Evolutionary conservation across 768 basidiomycete species (phyloP), one percentile per base, ranked within the genome.

Genomic region (Pisolithus albus): DNA sequence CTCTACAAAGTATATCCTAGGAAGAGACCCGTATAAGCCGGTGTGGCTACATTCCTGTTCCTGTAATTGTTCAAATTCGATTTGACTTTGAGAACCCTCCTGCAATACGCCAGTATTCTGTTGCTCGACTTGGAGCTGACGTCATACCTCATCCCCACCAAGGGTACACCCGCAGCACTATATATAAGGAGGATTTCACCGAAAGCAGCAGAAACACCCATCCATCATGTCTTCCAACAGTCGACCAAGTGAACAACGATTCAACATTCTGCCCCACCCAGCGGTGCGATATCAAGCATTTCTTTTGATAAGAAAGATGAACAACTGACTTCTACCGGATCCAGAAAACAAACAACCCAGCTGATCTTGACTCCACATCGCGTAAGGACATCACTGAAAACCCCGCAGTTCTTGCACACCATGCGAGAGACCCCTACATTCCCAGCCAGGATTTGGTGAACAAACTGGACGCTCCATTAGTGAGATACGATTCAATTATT

Each of bases 321-420:
- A 37, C 9, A 30, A 18, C 6, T 9, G 15, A 24, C 36, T 21
- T 2, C 26, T 4, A 28, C 32, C 37, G 26, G 26, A 5, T 19
- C 34, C 52, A 85, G 83, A 81, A 75, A 70, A 70, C 78, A 5
- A 84, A 85, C 55, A 71, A 85, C 57, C 82, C 83, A 13, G 69
- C 72, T 9, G 79, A 83, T 59, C 73, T 79, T 32, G 70, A 71
- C 49, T 54, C 64, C 1, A 62, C 65, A 11, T 65, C 69, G 52
- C 62, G 61, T 21, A 69, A 69, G 4, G 64, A 66, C 8, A 55
- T 78, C 52, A 70, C 59, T 40, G 60, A 61, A 47, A 72, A 75
- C 47, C 72, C 73, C 0, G 70, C 70, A 16, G 54, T 72, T 38
- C 57, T 65, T 21, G 76, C 77, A 13, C 74, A 77, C 68, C 75